Base-by-base conservation (phyloP, 139 green algal species). In the Tetradesmus lagerheimii region DNA sequence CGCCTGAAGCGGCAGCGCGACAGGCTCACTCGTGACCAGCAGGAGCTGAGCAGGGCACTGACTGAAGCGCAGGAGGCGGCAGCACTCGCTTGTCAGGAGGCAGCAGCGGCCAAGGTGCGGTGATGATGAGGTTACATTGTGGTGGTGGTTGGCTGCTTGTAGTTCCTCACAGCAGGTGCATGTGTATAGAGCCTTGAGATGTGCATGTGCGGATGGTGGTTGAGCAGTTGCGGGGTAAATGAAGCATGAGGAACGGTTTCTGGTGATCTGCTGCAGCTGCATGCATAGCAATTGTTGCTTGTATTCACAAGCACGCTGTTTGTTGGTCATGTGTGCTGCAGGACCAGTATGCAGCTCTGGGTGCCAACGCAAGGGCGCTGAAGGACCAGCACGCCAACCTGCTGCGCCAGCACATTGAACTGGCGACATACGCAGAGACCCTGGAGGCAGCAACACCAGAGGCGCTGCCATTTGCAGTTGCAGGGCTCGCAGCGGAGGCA, bases 1-100 rank as follows among this genome's bases (percentile, higher is more conserved):
- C 80, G 88, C 2, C 80, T 91, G n/a, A 88, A 75, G 20, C 88
- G 88, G 35, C 88, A 91, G 15, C n/a, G 88, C 15, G 88, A 91
- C 88, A 39, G 37, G 80, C 64, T 88, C 2, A 38, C 6, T 20
- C 88, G 35, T 12, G 80, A 91, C 29, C 47, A 88, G 57, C 47
- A 86, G 41, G 88, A 91, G 57, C 80, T 91, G n/a, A 39, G 39
- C 31, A 31, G 43, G 11, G 66, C 39, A 37, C n/a, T 88, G 47
- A 43, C 20, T 0, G 57, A 81, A 31, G 20, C 79, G 18, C 88
- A 74, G 31, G 57, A 75, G 57, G 57, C n/a, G 34, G 41, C 41
- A 41, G 47, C 39, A 27, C 14, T 38, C 4, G 77, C 77, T 35
- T 23, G 25, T 4, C 37, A 66, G 15, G 38, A 91, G 75, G 78